Base-by-base conservation (phyloP, 441 rosid genomes). In the Bocquillonia castaneifolia region DNA sequence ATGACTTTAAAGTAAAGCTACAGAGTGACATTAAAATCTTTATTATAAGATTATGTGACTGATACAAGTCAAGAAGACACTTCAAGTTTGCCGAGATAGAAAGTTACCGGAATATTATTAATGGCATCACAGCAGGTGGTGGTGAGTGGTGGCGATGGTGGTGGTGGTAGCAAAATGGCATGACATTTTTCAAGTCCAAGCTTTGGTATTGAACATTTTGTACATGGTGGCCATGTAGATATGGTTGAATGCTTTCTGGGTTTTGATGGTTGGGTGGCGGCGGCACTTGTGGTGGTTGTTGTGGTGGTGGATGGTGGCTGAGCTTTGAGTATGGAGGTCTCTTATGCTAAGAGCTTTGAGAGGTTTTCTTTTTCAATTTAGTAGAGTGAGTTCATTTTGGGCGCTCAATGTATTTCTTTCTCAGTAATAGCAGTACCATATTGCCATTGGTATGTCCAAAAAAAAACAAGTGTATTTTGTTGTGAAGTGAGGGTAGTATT, bases 11-110 rank as follows among this genome's bases (percentile, higher is more conserved):
- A 20, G 3, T n/a, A 50, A 69, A 45, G 66, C 10, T 28, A 72
- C 72, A 69, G 67, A 67, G 66, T 50, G 23, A 58, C 79, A 69
- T 71, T 18, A 15, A 63, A 74, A 76, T 66, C 73, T 74, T 36
- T 26, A 45, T 18, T 2, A 66, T 40, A 8, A 60, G 47, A 65
- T 52, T 69, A 73, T 72, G 17, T 59, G 66, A 53, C 74, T 48
- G 61, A 59, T 20, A 47, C 29, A 18, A 47, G 62, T 69, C 72
- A 71, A 52, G 70, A 45, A 45, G 50, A 50, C 17, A 51, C 36
- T 66, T 48, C 59, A 40, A 51, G n/a, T 10, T 66, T 66, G 48
- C 18, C 54, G 55, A 26, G 32, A 66, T 47, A 31, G 63, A 71
- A 78, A 54, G 37, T 68, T 66, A 66, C 36, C 75, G 64, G 71